These are phyloP conservation scores for Solanum tarijense DNA, from an alignment of 257 asterid species.

Conservation along the genomic window DNA sequence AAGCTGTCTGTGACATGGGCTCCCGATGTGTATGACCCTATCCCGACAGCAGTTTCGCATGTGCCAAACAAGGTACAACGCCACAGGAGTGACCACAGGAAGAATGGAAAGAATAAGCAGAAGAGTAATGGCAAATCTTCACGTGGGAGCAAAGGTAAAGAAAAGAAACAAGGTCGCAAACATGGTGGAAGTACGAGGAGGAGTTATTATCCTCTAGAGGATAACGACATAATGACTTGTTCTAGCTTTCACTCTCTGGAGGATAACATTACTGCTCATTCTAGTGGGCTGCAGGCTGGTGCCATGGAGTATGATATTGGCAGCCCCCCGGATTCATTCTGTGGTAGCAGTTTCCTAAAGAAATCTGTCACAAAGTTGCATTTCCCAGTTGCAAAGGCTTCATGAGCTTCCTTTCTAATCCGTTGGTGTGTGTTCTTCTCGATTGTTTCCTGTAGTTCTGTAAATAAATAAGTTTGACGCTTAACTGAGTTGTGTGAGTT, in stretches of 20 bases:
- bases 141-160: slow-evolving; percentile 62
- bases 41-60: slow-evolving; percentile 76
- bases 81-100: slow-evolving; percentile 42
- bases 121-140: slow-evolving; percentile 58
- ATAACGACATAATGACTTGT: slow-evolving; percentile 4
- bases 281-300: slow-evolving; percentile 9
- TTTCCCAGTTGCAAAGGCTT: slow-evolving; percentile 38
- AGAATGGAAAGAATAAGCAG: slow-evolving; percentile 60
- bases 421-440: background rate
- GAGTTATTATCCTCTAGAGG: slow-evolving; percentile 30
- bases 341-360: slow-evolving; percentile 43
- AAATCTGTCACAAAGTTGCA: slow-evolving; percentile 24
- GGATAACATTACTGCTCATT: background rate
- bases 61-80: slow-evolving; percentile 49
- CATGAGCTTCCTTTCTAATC: background rate
- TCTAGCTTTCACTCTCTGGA: background rate
- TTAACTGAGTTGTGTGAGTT: background rate
- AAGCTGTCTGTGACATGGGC: slow-evolving; percentile 75
- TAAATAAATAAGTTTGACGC: slow-evolving; percentile 10
- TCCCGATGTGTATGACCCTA: slow-evolving; percentile 87
- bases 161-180: slow-evolving; percentile 59
- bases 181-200: slow-evolving; percentile 26
- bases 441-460: background rate
- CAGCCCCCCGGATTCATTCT: slow-evolving; percentile 17
- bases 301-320: slow-evolving; percentile 17